These are phyloP conservation scores for Barnettozyma botsteinii DNA, from an alignment of 805 yeast genomes.

Conservation along the genomic window DNA sequence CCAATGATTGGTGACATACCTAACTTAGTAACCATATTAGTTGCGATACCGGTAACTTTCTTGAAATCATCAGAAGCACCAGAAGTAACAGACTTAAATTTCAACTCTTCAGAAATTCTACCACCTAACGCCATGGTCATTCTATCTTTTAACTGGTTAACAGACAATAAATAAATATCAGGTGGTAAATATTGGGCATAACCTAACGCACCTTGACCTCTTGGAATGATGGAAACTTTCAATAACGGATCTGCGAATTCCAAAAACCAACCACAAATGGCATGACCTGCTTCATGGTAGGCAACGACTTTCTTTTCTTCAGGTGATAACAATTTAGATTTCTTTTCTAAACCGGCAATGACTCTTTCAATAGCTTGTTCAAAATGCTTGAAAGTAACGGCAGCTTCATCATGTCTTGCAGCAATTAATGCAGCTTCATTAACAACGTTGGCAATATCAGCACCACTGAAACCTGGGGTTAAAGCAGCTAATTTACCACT, in stretches of 20 bases:
- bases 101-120: constrained; percentile 90
- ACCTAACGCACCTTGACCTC: constrained; percentile 96
- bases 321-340: constrained; percentile 72
- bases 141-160: constrained; percentile 75
- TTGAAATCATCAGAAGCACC: constrained; percentile 97
- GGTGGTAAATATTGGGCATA: constrained; percentile 97
- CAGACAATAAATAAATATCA: constrained; percentile 74
- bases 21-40: constrained; percentile 82
- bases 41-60: constrained; percentile 91
- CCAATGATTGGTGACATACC: constrained; percentile 92
- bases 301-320: constrained; percentile 91
- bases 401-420: constrained; percentile 72
- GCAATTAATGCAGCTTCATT: constrained; percentile 97
- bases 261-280: constrained; percentile 95
- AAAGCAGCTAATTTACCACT: constrained; percentile 89
- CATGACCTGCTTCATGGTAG: constrained; percentile 98
- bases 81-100: constrained; percentile 86
- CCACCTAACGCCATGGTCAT: constrained; percentile 98
- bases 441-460: constrained; percentile 95
- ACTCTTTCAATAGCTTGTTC: constrained; percentile 97
- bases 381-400: constrained; percentile 73
- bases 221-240: constrained; percentile 93
- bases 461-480: constrained; percentile 98
- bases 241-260: constrained; percentile 88
- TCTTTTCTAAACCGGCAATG: constrained; percentile 92